Base-by-base conservation (phyloP, 805 yeast genomes). In the Ogataea nakhonphanomensis region DNA sequence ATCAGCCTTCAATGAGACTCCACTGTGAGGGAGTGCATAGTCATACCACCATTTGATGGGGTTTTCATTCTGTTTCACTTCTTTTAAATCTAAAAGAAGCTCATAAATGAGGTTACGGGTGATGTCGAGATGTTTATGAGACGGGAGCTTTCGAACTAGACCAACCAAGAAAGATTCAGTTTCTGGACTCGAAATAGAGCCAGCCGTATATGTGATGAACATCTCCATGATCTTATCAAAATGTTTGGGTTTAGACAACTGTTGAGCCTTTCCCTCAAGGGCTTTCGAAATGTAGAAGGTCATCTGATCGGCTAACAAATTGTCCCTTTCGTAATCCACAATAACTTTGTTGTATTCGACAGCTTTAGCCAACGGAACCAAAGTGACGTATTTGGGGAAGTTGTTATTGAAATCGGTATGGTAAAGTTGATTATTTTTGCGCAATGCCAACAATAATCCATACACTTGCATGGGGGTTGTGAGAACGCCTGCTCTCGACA, bases 41-140 rank as follows among this genome's bases (percentile, higher is more conserved):
- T 70, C 61, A 25, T 64, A 66, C 33, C 76, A 69, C 76, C 78
- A 77, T 17, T 59, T 66, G 1, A 67, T 55, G 5, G 88, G 88
- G 49, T 80, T 78, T 22, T 62, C 67, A 23, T 50, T 52, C 2
- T 49, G 51, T 5, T 45, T 20, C 20, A 58, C 48, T 37, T 53
- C 58, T 3, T 58, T 60, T 11, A 66, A 52, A 6, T 58, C 55
- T 7, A 61, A 49, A 7, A 79, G 55, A 17, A 81, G 48, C 21
- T 78, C 74, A 51, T 74, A 78, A 1, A 83, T 78, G 23, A 71
- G 52, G 5, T 79, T 70, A 45, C 71, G 67, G 1, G 83, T 73
- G 33, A 78, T 72, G 39, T 77, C 81, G 23, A 57, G 22, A 30
- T 65, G 47, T 13, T 58, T 53, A 33, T 58, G 62, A 12, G 66